Evolutionary conservation across 345 rosid genomes (phyloP).

Genomic region (Brassica napus): Da-Ae NC_063437.1:19757001-19757500

Average conservation of each 20-base stretch:
- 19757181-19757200: constrained; percentile 55
- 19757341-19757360: background rate
- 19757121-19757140: constrained; percentile 41
- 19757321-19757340: background rate
- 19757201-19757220: constrained; percentile 52
- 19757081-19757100: constrained; percentile 63
- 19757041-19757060: constrained; percentile 53
- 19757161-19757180: constrained; percentile 64
- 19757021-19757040: constrained; percentile 63
- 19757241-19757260: constrained; percentile 47
- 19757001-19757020: constrained; percentile 49
- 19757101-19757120: constrained; percentile 55
- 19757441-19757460: constrained; percentile 91
- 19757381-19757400: background rate
- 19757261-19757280: constrained; percentile 42
- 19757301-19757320: background rate
- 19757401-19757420: constrained; percentile 23
- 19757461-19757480: constrained; percentile 66
- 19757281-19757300: constrained; percentile 1
- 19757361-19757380: no score
- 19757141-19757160: constrained; percentile 62
- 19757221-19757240: constrained; percentile 48
- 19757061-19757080: constrained; percentile 56
- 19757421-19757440: constrained; percentile 94
- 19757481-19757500: constrained; percentile 37